Base-by-base conservation (phyloP, 805 yeast genomes). In the Kluyveromyces aestuarii region DNA sequence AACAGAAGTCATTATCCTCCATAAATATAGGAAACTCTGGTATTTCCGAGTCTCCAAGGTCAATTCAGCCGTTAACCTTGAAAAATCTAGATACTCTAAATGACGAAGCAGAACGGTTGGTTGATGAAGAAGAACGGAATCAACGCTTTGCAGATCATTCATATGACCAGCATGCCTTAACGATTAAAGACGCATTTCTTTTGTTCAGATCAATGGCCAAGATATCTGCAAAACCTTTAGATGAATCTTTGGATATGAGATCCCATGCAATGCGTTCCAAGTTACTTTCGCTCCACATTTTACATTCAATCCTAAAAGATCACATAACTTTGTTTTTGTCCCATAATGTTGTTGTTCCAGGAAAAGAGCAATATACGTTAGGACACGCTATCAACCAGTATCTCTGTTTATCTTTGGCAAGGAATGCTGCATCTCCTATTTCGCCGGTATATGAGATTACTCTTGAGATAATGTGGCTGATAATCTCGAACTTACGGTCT, bases 191-290 rank as follows among this genome's bases (percentile, higher is more conserved):
- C 64, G 97, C 98, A 0, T 91, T 90, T 60, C 72, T 93, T 50
- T 78, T 93, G 2, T 89, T 93, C 67, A 79, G 99, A 62, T 91
- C 97, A 1, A 85, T 93, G 93, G 87, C 96, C 64, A 89, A 88
- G 61, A 76, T 93, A 16, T 86, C 97, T 2, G 85, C 87, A 44
- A 93, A 93, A 66, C 76, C 82, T 27, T 70, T 91, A 50, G 97
- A 90, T 51, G 75, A 81, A 39, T 85, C 82, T 37, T 68, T 88
- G 52, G 95, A 86, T 64, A 82, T 84, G 88, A 79, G 91, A 64
- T 84, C 96, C 2, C 96, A 91, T 61, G 84, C 91, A 1, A 88
- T 93, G 55, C 80, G 99, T 59, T 88, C 97, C 1, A 93, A 93
- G 64, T 71, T 93, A 51, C 72, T 95, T 35, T 87, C 98, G 1